Base-by-base conservation (phyloP, 352 stramenopile species). In the Pythium aphanidermatum region DNA sequence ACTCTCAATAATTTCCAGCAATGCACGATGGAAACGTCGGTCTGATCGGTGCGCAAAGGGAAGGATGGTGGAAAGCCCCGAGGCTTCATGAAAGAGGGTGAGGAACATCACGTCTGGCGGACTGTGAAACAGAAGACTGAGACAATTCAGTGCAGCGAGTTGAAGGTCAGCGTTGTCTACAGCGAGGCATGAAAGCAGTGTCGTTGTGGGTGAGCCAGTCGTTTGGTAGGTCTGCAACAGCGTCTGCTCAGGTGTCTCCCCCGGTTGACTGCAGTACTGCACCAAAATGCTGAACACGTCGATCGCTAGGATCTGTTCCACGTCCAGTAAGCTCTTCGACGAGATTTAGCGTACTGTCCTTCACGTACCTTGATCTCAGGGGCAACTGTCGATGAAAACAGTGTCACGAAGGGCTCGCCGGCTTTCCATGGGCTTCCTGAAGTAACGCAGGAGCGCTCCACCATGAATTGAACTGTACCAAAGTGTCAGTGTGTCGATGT, bases 1-100 rank as follows among this genome's bases (percentile, higher is more conserved):
- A 8, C 42, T 68, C 35, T 79, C 69, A 4, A 80, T 13, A 26
- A 77, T 81, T 10, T 65, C 55, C 4, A 86, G 69, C 34, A 64
- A 35, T 8, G 55, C 58, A 0, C 37, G 41, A 34, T 83, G 69
- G 20, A 67, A 82, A 7, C 65, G 54, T 17, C 68, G 47, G 14
- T 83, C 67, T 0, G 51, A 10, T 35, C 75, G 64, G 4, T 37
- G 23, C 2, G 60, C 38, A 24, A 78, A 70, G 17, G 34, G 21
- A 2, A 82, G 45, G 0, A 68, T 47, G 0, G 42, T 46, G 8
- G 55, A 21, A 21, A 72, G 33, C 0, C 62, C 64, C 13, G 58
- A 54, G 3, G 65, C 38, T 8, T 36, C 23, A 19, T 73, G 55
- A 19, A 74, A 75, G 13, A 45, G 48, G 0, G 27, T 29, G 6